Evolutionary conservation across 1,284 basidiomycete genomes (phyloP).

Genomic region (Bjerkandera adusta): DNA sequence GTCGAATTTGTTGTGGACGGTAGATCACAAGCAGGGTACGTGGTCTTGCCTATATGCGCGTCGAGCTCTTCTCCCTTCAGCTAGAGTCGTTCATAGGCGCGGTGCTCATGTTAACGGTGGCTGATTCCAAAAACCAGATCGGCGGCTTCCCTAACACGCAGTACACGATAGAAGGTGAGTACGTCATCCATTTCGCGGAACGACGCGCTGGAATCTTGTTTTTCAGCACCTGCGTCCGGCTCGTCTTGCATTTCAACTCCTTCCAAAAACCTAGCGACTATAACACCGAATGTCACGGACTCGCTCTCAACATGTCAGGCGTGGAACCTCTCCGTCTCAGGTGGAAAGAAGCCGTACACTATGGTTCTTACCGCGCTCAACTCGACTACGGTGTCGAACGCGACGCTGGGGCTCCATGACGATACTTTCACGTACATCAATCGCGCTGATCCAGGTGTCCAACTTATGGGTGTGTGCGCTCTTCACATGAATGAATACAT

Average conservation of each 20-base stretch:
- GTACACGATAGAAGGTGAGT: constrained; percentile 36
- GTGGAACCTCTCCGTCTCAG: constrained; percentile 44
- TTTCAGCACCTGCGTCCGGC: too few relatives aligned
- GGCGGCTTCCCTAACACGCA: constrained; percentile 37
- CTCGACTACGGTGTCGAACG: constrained; percentile 42
- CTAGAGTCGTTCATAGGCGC: constrained; percentile 33
- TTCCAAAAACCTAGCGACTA: constrained; percentile 28
- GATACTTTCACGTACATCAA: constrained; percentile 48
- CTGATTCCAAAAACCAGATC: constrained; percentile 41
- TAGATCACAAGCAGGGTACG: constrained; percentile 42
- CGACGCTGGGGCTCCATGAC: constrained; percentile 37
- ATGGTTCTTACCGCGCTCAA: constrained; percentile 39
- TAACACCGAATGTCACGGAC: constrained; percentile 42
- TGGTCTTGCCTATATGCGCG: background rate
- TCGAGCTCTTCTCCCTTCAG: background rate
- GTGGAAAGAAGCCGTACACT: constrained; percentile 47
- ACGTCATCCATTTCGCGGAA: background rate
- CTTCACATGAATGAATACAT: background rate
- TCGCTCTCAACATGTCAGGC: constrained; percentile 43
- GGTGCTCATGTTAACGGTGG: constrained; percentile 39
- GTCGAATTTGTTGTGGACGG: constrained; percentile 40
- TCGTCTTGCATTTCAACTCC: constrained; percentile 37
- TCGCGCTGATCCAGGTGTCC: constrained; percentile 37
- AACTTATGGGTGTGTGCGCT: constrained; percentile 40
- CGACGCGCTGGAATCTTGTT: too few relatives aligned